These are phyloP conservation scores for Microglena sp. DNA, from an alignment of 139 green algal species.

Conservation along the genomic window DNA sequence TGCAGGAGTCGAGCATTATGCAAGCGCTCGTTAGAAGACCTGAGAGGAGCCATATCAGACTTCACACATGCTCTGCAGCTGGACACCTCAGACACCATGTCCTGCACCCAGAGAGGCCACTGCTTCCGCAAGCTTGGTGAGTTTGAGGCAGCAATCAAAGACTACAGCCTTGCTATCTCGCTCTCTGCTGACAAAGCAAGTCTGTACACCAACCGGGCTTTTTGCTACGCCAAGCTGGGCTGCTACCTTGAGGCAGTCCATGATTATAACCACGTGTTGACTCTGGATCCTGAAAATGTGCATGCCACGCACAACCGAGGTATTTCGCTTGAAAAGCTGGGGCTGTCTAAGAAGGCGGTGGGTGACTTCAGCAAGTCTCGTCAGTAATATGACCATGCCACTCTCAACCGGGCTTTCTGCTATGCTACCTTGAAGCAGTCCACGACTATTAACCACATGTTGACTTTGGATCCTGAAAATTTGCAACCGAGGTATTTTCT, in stretches of 20 bases:
- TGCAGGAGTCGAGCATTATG: background rate
- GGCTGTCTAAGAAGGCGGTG: conserved; percentile 1
- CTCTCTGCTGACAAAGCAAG: conserved; percentile 21
- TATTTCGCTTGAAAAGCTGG: conserved; percentile 2
- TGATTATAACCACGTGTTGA: conserved; percentile 7
- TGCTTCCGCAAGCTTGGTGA: conserved; percentile 50
- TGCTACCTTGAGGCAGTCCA: conserved; percentile 5
- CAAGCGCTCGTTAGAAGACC: conserved; percentile 5
- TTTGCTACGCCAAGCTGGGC: conserved; percentile 4
- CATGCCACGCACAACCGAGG: conserved; percentile 6
- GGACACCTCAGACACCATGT: conserved; percentile 14
- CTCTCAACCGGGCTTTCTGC: too few relatives aligned
- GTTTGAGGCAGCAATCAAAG: conserved; percentile 46
- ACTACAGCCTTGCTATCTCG: conserved; percentile 51
- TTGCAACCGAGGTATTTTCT: too few relatives aligned
- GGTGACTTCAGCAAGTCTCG: too few relatives aligned
- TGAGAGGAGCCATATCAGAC: conserved; percentile 11
- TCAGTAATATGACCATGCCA: too few relatives aligned
- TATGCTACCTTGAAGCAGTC: too few relatives aligned
- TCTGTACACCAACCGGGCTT: conserved; percentile 44
- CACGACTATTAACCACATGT: too few relatives aligned
- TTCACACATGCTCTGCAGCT: conserved; percentile 19
- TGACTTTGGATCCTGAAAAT: background rate
- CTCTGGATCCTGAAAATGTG: background rate
- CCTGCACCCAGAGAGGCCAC: conserved; percentile 16